These are phyloP conservation scores for Quercus mongolica DNA, from an alignment of 306 rosid genomes.

Conservation along the genomic window DNA sequence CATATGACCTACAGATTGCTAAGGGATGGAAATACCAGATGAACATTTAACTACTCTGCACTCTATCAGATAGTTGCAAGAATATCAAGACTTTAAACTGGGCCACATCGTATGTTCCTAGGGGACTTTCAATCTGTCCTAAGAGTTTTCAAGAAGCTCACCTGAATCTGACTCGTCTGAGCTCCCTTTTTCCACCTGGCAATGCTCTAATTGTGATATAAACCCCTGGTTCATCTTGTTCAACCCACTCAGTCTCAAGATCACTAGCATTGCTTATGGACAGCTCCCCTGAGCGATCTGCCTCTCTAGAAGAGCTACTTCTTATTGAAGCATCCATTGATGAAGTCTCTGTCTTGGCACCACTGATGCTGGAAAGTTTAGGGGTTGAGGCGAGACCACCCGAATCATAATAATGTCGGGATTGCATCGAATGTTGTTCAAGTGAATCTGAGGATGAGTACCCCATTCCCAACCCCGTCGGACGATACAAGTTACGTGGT, in stretches of 20 bases:
- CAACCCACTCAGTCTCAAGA: slow-evolving; percentile 56
- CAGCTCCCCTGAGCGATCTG: slow-evolving; percentile 49
- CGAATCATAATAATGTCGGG: slow-evolving; percentile 34
- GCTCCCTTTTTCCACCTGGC: slow-evolving; percentile 57
- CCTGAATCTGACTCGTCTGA: slow-evolving; percentile 67
- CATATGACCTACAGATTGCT: background rate
- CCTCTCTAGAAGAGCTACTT: slow-evolving; percentile 62
- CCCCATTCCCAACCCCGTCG: slow-evolving; percentile 48
- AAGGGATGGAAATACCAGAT: background rate
- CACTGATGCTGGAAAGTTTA: slow-evolving; percentile 55
- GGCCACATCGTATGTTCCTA: background rate
- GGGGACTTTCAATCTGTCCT: background rate
- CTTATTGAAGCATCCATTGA: slow-evolving; percentile 59
- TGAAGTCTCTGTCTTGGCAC: slow-evolving; percentile 57
- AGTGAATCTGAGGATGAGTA: slow-evolving; percentile 62
- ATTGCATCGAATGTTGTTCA: slow-evolving; percentile 45
- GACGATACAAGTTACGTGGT: slow-evolving; percentile 50
- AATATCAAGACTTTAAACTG: background rate
- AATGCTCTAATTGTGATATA: slow-evolving; percentile 55
- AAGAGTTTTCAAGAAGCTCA: slow-evolving; percentile 5
- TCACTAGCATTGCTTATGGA: slow-evolving; percentile 60
- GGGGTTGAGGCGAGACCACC: slow-evolving; percentile 51
- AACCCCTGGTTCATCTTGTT: slow-evolving; percentile 63
- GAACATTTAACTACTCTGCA: background rate
- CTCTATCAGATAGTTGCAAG: background rate